Base-by-base conservation (phyloP, 768 basidiomycete species). In the Tremella fuciformis region DNA sequence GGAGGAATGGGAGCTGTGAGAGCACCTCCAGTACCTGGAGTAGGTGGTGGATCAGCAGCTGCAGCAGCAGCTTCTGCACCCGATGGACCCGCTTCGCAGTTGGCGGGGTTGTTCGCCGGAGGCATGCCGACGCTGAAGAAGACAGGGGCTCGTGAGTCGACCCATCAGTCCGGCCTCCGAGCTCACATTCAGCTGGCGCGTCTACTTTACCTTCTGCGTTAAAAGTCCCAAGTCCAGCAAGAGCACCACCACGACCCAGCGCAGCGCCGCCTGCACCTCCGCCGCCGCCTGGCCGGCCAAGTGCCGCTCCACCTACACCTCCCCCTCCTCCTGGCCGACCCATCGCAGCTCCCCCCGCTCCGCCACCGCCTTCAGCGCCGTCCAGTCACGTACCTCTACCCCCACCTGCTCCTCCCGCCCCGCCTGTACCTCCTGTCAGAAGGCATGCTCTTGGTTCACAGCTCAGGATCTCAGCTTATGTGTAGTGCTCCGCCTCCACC, bases 101-200 rank as follows among this genome's bases (percentile, higher is more conserved):
- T 93, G 3, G 91, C 85, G 29, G 86, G 84, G 1, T 77, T 96
- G 11, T 93, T 96, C 70, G 90, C 91, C 46, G 91, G 89, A 15
- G 91, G 92, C 1, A 85, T 94, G 80, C 92, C 92, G 3, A 92
- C 88, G 73, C 74, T 94, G 70, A 93, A 87, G 80, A 84, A 89
- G 46, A 82, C 87, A n/a, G 88, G 85, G 13, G 82, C 59, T 44
- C 44, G 59, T 62, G 54, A 54, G 42, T 61, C 39, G 44, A 55
- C 21, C 21, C 66, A 38, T 62, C 2, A 48, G 51, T 22, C 29
- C 3, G 59, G 7, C 8, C 18, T n/a, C 9, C 26, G n/a, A 3
- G 57, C 41, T 44, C 88, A 88, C 79, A 15, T 84, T 7, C 88
- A 83, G 73, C 85, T 86, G 13, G 88, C 87, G 1, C 77, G 80